Evolutionary conservation across 306 rosid species (phyloP).

Genomic region (Crotalaria pallida): DNA sequence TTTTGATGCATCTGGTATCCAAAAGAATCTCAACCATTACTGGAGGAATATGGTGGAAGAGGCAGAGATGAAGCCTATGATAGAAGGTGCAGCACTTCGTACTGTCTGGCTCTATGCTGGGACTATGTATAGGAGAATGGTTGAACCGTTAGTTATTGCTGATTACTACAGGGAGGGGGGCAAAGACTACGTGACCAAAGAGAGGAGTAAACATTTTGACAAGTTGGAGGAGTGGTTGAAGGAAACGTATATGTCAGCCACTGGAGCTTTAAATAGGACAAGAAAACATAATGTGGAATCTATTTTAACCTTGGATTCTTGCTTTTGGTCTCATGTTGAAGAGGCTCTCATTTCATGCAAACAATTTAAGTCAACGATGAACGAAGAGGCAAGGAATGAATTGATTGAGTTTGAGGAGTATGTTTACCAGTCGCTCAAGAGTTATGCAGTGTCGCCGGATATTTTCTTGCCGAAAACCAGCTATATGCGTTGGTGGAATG

Average conservation of each 20-base stretch:
- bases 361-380: neutral
- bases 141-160: slow-evolving; percentile 61
- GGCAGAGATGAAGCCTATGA: slow-evolving; percentile 41
- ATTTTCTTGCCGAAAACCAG: slow-evolving; percentile 50
- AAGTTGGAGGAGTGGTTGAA: slow-evolving; percentile 41
- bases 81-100: slow-evolving; percentile 23
- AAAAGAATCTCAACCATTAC: slow-evolving; percentile 34
- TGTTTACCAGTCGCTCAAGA: slow-evolving; percentile 33
- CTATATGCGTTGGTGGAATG: slow-evolving; percentile 62
- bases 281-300: slow-evolving; percentile 23
- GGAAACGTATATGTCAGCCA: too few species aligned
- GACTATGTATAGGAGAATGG: slow-evolving; percentile 50
- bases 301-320: slow-evolving; percentile 57
- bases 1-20: neutral
- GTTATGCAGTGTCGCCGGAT: slow-evolving; percentile 50
- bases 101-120: slow-evolving; percentile 44
- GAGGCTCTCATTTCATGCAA: slow-evolving; percentile 40
- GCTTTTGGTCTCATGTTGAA: slow-evolving; percentile 75
- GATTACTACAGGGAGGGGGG: slow-evolving; percentile 23
- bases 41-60: slow-evolving; percentile 50
- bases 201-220: slow-evolving; percentile 36
- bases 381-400: neutral
- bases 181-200: neutral
- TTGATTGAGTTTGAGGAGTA: slow-evolving; percentile 41
- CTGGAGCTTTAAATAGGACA: too few species aligned